Evolutionary conservation across 108 stramenopile species (phyloP).

Genomic region (Cyclotella choctawhatcheeana): DNA sequence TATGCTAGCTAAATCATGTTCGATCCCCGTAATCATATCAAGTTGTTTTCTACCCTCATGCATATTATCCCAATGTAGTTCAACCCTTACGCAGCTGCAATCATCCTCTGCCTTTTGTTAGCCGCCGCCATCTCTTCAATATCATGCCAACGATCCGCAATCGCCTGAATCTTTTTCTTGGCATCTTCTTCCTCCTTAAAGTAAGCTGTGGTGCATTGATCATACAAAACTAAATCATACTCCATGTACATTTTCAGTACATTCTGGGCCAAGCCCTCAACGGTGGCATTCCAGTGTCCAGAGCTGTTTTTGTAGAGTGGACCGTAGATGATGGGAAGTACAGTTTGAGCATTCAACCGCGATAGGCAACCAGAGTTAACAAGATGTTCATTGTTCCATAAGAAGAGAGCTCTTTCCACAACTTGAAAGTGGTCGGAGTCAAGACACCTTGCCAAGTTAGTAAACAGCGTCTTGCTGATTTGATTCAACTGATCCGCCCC

Average conservation of each 20-base stretch:
- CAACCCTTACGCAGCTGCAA: constrained; percentile 21
- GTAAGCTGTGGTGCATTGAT: constrained; percentile 87
- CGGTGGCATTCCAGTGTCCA: constrained; percentile 99
- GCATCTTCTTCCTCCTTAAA: constrained; percentile 90
- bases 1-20: too few species aligned
- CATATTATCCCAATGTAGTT: not conserved
- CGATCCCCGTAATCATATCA: too few species aligned
- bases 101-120: constrained; percentile 48
- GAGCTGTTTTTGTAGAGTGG: constrained; percentile 92
- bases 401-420: constrained; percentile 95
- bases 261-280: constrained; percentile 96
- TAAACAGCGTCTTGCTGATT: constrained; percentile 85
- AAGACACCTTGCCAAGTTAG: constrained; percentile 91
- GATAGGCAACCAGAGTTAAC: constrained; percentile 89
- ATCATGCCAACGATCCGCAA: constrained; percentile 74
- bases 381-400: constrained; percentile 99
- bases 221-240: constrained; percentile 88
- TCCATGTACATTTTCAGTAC: constrained; percentile 97
- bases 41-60: not conserved
- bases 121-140: constrained; percentile 68
- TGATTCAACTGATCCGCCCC: constrained; percentile 91
- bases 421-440: constrained; percentile 97
- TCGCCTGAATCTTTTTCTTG: constrained; percentile 79
- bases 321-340: constrained; percentile 95
- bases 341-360: constrained; percentile 85